Conservation (phyloP, 345 rosid species). For the Laguncularia racemosa region DNA sequence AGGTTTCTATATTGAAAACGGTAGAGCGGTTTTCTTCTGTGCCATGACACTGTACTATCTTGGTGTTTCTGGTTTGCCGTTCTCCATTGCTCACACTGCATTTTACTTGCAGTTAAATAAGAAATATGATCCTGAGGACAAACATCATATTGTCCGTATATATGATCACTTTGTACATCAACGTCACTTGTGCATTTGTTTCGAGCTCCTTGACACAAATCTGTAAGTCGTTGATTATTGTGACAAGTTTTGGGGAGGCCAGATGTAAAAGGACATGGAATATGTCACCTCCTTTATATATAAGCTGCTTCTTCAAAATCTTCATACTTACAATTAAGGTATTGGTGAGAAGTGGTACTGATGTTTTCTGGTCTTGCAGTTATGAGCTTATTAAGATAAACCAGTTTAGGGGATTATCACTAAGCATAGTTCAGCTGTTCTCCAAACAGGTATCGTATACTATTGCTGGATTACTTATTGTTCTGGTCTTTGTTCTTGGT, state of each 20-base stretch:
- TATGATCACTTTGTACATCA: slow-evolving; percentile 84
- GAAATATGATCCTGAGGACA: slow-evolving; percentile 97
- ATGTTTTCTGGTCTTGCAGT: slow-evolving; percentile 39
- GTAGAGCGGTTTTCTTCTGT: slow-evolving; percentile 28
- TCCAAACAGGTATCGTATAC: slow-evolving; percentile 73
- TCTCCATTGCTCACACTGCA: slow-evolving; percentile 6
- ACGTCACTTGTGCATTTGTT: slow-evolving; percentile 89
- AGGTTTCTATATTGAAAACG: slow-evolving; percentile 93
- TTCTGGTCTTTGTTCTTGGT: slow-evolving; percentile 1
- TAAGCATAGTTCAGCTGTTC: slow-evolving; percentile 92
- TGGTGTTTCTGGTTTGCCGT: background rate
- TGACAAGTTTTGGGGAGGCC: background rate
- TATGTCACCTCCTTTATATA: background rate
- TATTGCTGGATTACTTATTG: background rate
- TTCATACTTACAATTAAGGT: too few relatives aligned
- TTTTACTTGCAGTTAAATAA: slow-evolving; percentile 66
- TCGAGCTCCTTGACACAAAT: slow-evolving; percentile 93
- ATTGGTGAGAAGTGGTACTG: slow-evolving; percentile 11
- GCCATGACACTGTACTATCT: background rate
- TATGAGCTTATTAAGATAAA: slow-evolving; percentile 97
- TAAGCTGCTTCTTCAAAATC: slow-evolving; percentile 4
- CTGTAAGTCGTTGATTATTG: slow-evolving; percentile 47
- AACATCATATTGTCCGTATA: slow-evolving; percentile 97
- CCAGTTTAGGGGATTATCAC: slow-evolving; percentile 86
- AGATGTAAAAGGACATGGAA: background rate